Evolutionary conservation across 1,139 yeast species (phyloP), one percentile per base, ranked within the genome.

Genomic region (Hansenula anomala): DNA sequence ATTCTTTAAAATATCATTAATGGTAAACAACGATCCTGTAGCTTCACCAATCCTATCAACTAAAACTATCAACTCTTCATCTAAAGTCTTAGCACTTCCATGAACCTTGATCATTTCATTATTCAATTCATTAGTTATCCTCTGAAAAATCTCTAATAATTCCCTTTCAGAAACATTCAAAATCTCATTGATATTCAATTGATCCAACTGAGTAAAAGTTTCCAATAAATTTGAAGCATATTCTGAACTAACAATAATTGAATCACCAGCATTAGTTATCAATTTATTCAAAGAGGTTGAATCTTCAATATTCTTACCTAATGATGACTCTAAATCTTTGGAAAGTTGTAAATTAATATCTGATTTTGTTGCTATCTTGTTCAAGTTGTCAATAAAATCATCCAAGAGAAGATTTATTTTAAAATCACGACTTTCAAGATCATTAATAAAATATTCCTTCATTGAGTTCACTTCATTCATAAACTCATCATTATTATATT

Each of bases 141-240:
- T 28, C 22, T 28, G 26, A 11, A 34, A 34, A 13, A 34, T 23
- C 9, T 9, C 2, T 6, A 28, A 11, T 6, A 33, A n/a, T 13
- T 33, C 36, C 12, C 28, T 12, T 15, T 33, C 36, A 16, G 30
- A 33, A 20, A 33, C 24, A 11, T 8, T 27, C 16, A 33, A 28
- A 12, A 27, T 16, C 6, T 33, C 30, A 19, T 25, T 20, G 12
- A 33, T 33, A 18, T 33, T 27, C 20, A 33, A 10, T 20, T 27
- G 5, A 11, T 33, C 36, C 6, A 33, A 7, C 5, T 28, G 31
- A 16, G 25, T 20, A 10, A 33, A 26, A 14, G 26, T 13, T 19
- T 4, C 12, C 14, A 28, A 10, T 14, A 33, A 20, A 20, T 22
- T 33, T 12, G 12, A 3, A 4, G 25, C 30, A 27, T 17, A 33